Base-by-base conservation (phyloP, 2,329 filamentous ascomycete genomes). In the Sclerotinia minor region DNA sequence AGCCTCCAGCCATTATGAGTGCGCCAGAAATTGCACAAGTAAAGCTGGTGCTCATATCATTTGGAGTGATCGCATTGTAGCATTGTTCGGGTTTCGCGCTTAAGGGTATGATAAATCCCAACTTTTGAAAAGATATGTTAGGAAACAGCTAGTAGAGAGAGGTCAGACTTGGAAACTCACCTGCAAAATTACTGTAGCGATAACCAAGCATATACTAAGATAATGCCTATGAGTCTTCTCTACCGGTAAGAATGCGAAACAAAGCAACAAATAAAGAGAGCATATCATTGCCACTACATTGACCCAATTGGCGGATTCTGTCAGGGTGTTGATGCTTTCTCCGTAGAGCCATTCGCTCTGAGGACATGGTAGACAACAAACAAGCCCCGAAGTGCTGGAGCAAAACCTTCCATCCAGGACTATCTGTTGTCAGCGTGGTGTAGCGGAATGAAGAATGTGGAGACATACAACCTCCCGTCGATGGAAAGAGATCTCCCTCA, bases 191-290 rank as follows among this genome's bases (percentile, higher is more conserved):
- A 90, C 81, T 52, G 94, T 87, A 5, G 87, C 91, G 55, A 91
- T 79, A 6, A 92, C 90, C 64, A 98, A 82, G 77, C 92, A 95
- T 71, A 97, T 90, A 76, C 92, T 97, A 49, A 99, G 83, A 76
- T 98, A 98, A 78, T 99, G 95, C 65, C 94, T 88, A 76, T 92
- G 88, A 8, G 95, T 97, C 81, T 92, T 94, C 74, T 96, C 92
- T 32, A 92, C 87, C 0, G 95, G 94, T 29, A 99, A 82, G 19
- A 90, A 83, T 4, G 87, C 81, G 83, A 93, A 98, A 7, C 92
- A 96, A 7, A 92, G 64, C 21, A 98, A 81, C 67, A 98, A 82
- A 75, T 95, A 94, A 21, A 88, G 75, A 70, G 91, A 90, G 73
- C 90, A 87, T 59, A 89, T 79, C 53, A 93, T 84, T 66, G 92